Conservation (phyloP, 257 asterid genomes). For the Penstemon barbatus region DNA sequence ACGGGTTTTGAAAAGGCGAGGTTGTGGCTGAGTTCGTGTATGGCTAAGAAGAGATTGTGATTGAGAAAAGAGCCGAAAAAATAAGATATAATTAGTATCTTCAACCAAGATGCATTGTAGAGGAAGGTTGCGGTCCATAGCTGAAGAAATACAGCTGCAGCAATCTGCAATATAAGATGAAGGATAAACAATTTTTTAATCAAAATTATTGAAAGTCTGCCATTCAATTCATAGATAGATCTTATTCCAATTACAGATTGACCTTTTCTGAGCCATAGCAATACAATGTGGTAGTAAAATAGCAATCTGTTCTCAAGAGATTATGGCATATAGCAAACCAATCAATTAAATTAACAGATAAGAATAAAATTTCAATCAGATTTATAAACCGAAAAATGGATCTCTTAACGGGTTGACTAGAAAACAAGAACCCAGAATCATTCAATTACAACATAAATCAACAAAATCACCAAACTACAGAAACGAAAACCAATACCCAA, state of each 20-base stretch:
- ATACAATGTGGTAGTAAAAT: background rate
- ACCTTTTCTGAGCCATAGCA: background rate
- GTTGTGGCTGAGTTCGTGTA: slow-evolving; percentile 94
- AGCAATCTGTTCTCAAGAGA: background rate
- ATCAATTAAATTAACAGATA: background rate
- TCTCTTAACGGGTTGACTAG: too few species aligned
- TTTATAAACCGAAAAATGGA: too few species aligned
- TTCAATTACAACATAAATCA: background rate
- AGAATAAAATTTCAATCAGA: too few species aligned
- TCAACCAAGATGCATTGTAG: slow-evolving; percentile 59
- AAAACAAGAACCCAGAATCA: slow-evolving; percentile 16
- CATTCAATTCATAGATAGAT: background rate
- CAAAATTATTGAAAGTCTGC: background rate
- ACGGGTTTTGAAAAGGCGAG: slow-evolving; percentile 84
- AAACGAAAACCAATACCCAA: background rate
- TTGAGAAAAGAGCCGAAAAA: slow-evolving; percentile 93
- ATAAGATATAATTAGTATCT: slow-evolving; percentile 64
- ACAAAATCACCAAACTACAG: background rate
- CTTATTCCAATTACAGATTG: background rate
- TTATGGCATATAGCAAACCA: background rate
- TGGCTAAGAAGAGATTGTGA: slow-evolving; percentile 93
- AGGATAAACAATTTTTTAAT: background rate
- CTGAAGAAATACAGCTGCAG: slow-evolving; percentile 75
- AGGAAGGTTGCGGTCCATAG: slow-evolving; percentile 88
- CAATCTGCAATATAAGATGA: slow-evolving; percentile 47